These are phyloP conservation scores for Tetraselmis chui DNA, from an alignment of 139 green algal genomes.

Conservation along the genomic window DNA sequence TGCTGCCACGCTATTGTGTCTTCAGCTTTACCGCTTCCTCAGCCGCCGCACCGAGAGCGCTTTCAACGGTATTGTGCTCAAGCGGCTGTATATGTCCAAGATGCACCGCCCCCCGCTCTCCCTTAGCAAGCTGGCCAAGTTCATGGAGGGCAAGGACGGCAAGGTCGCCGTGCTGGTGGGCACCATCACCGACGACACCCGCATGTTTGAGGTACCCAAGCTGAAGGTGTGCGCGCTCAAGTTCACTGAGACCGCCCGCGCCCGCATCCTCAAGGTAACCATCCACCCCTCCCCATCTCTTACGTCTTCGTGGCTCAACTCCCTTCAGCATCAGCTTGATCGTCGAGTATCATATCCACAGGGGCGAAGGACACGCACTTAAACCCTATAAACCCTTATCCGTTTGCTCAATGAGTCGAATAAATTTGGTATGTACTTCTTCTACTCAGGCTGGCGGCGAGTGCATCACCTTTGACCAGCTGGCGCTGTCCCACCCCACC, in stretches of 20 bases:
- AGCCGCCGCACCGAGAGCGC: conserved; percentile 83
- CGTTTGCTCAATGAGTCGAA: no score
- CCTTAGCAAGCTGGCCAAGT: conserved; percentile 85
- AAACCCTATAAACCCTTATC: no score
- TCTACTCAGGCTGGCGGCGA: conserved; percentile 82
- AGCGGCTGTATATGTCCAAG: conserved; percentile 92
- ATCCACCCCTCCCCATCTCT: no score
- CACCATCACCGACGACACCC: conserved; percentile 92
- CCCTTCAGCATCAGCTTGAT: no score
- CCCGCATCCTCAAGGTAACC: conserved; percentile 88
- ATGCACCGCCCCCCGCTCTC: conserved; percentile 92
- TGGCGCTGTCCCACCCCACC: conserved; percentile 87
- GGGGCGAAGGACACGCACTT: no score
- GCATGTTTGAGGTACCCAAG: conserved; percentile 89
- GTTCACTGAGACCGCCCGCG: conserved; percentile 94
- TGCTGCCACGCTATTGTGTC: background rate
- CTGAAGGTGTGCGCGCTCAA: conserved; percentile 81
- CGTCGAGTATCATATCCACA: no score
- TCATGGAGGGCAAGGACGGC: conserved; percentile 90
- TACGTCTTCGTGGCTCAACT: no score
- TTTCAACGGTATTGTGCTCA: conserved; percentile 98
- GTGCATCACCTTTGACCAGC: conserved; percentile 98
- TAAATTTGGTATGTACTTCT: background rate
- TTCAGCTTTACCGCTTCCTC: conserved; percentile 97
- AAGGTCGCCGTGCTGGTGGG: conserved; percentile 91